Conservation (phyloP, 305 asterid genomes). For the Striga hermonthica region DNA sequence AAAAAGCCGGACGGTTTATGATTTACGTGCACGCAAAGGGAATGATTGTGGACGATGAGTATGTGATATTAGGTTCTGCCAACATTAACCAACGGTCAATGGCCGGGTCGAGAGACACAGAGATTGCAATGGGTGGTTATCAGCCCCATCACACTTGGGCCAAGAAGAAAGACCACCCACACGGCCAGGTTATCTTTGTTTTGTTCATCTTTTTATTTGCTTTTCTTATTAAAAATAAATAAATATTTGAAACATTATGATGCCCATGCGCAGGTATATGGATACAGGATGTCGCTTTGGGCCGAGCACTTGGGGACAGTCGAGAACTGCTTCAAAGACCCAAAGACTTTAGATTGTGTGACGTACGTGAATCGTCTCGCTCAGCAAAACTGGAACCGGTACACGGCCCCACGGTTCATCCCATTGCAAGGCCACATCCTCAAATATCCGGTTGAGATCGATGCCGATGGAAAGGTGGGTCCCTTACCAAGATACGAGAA, state of each 20-base stretch:
- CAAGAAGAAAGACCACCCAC: constrained; percentile 49
- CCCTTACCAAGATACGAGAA: constrained; percentile 56
- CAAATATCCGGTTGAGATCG: constrained; percentile 63
- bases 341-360: constrained; percentile 52
- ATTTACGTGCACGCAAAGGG: constrained; percentile 92
- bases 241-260: background rate
- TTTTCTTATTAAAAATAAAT: too few species aligned
- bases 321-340: constrained; percentile 45
- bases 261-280: constrained; percentile 52
- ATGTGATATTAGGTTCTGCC: constrained; percentile 82
- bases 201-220: background rate
- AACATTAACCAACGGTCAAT: constrained; percentile 87
- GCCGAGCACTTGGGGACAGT: constrained; percentile 76
- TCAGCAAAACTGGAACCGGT: constrained; percentile 67
- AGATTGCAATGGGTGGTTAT: constrained; percentile 95
- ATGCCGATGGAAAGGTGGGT: constrained; percentile 53
- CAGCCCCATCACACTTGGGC: constrained; percentile 83
- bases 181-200: constrained; percentile 60
- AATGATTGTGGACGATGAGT: constrained; percentile 87
- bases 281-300: constrained; percentile 92
- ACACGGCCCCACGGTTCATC: constrained; percentile 47
- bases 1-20: constrained; percentile 68
- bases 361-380: constrained; percentile 58
- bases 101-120: constrained; percentile 92
- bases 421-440: constrained; percentile 74